These are phyloP conservation scores for Apiosordaria backusii DNA, from an alignment of 495 filamentous ascomycete genomes.

Conservation along the genomic window DNA sequence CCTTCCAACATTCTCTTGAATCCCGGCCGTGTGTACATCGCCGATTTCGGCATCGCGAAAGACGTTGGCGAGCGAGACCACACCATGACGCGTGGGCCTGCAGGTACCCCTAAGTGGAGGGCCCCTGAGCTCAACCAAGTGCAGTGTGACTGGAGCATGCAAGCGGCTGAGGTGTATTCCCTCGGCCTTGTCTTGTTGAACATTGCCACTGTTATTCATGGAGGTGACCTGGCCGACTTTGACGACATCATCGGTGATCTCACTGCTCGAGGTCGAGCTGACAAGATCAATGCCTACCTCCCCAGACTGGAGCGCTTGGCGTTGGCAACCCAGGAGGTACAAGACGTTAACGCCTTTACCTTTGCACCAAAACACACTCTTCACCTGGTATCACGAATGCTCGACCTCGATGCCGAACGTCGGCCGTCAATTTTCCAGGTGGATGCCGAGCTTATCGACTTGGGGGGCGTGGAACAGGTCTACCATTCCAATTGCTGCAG, in stretches of 20 bases:
- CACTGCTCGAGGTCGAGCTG: conserved; percentile 20
- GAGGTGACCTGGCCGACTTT: conserved; percentile 32
- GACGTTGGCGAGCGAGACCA: conserved; percentile 35
- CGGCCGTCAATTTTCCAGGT: conserved; percentile 34
- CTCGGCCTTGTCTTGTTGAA: conserved; percentile 36
- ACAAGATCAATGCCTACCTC: conserved; percentile 28
- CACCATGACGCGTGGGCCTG: conserved; percentile 33
- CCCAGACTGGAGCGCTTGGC: conserved; percentile 25
- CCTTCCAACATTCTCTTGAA: conserved; percentile 42
- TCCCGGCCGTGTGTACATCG: conserved; percentile 37
- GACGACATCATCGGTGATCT: conserved; percentile 33
- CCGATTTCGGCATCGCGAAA: conserved; percentile 43
- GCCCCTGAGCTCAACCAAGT: conserved; percentile 34
- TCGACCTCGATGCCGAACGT: conserved; percentile 22
- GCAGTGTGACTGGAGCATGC: conserved; percentile 36
- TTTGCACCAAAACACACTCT: conserved; percentile 37
- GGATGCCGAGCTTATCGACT: conserved; percentile 32
- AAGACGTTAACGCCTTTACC: conserved; percentile 31
- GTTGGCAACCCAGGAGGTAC: conserved; percentile 31
- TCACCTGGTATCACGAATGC: conserved; percentile 33
- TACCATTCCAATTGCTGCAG: conserved; percentile 43
- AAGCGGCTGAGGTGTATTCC: conserved; percentile 38
- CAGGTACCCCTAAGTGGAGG: conserved; percentile 37
- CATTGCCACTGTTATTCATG: conserved; percentile 34
- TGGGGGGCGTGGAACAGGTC: conserved; percentile 43